Conservation (phyloP, 345 rosid genomes). For the Hirschfeldia incana region DNA sequence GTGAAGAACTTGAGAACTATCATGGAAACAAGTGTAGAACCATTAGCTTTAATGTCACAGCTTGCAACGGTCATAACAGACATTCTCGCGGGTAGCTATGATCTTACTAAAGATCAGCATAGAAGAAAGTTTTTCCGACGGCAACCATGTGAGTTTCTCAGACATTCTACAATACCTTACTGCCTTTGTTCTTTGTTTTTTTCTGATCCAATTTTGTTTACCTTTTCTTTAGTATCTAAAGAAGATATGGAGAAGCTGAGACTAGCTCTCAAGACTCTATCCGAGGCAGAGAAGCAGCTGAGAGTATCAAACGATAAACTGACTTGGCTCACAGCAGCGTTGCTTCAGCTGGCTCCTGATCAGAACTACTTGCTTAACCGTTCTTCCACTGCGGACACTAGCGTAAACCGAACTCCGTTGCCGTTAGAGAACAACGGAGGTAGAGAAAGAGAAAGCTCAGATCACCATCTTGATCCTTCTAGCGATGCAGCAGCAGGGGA, state of each 20-base stretch:
- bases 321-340: constrained; percentile 96
- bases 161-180: neutral
- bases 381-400: constrained; percentile 65
- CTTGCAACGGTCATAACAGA: constrained; percentile 98
- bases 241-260: constrained; percentile 98
- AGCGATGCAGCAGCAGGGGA: constrained; percentile 47
- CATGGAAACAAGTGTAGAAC: constrained; percentile 97
- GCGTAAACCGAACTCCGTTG: constrained; percentile 51
- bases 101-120: constrained; percentile 72
- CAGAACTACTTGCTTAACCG: constrained; percentile 80
- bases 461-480: constrained; percentile 39
- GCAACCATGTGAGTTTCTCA: constrained; percentile 68
- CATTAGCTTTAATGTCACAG: constrained; percentile 98
- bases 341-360: constrained; percentile 98
- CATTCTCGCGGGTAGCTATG: constrained; percentile 89
- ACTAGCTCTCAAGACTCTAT: constrained; percentile 87
- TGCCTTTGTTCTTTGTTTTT: neutral
- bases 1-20: constrained; percentile 88
- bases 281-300: constrained; percentile 95
- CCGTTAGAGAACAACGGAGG: constrained; percentile 33
- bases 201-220: constrained; percentile 1
- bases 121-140: constrained; percentile 77
- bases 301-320: constrained; percentile 85
- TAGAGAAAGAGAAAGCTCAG: constrained; percentile 39
- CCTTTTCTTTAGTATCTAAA: constrained; percentile 64